A percentile compares a stretch with the other conserved stretches of the same genome.
These are phyloP conservation scores for Chlorella sp. DNA, from an alignment of 139 green algal species.

Conservation along the genomic window DNA sequence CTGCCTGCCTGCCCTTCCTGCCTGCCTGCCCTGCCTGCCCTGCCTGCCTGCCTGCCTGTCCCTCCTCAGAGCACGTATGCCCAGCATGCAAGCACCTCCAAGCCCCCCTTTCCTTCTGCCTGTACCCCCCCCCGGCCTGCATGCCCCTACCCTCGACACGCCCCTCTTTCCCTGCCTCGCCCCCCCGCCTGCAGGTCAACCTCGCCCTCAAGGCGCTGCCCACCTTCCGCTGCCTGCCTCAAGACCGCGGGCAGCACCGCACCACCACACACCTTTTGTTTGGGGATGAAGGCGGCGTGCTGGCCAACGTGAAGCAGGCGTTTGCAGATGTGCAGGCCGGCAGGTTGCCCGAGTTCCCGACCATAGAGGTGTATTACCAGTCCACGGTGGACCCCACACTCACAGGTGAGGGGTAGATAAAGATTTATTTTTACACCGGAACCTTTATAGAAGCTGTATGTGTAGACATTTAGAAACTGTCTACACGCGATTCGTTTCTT, in stretches of 20 bases:
- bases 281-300: slow-evolving; percentile 39
- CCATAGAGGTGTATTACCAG: slow-evolving; percentile 68
- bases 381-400: slow-evolving; percentile 58
- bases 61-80: no score
- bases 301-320: not conserved
- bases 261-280: slow-evolving; percentile 67
- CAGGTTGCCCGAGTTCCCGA: slow-evolving; percentile 56
- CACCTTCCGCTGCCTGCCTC: slow-evolving; percentile 60
- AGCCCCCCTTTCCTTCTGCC: no score
- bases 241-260: slow-evolving; percentile 52
- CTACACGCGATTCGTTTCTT: no score
- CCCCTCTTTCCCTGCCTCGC: not conserved
- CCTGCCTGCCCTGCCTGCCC: not conserved
- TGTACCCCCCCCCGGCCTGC: no score
- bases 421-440: no score
- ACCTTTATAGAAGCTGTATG: no score
- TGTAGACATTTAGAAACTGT: no score
- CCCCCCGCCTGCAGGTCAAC: slow-evolving; percentile 54
- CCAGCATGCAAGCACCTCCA: no score
- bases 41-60: not conserved
- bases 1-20: not conserved
- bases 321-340: slow-evolving; percentile 35
- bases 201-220: slow-evolving; percentile 59
- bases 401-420: slow-evolving; percentile 35
- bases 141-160: not conserved